Evolutionary conservation across 768 basidiomycete genomes (phyloP).

Genomic region (Ramaria sp.): DNA sequence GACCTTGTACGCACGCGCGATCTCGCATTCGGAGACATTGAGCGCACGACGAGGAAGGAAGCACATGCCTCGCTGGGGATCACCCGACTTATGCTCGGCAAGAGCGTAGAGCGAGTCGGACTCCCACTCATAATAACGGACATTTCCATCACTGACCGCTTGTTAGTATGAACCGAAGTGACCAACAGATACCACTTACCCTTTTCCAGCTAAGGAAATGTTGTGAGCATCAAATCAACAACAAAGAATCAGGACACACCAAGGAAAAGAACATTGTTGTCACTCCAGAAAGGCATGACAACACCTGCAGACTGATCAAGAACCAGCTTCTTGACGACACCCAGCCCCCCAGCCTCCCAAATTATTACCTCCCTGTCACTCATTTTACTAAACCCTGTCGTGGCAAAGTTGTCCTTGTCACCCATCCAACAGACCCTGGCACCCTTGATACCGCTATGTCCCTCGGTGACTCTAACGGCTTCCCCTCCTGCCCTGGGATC

Average conservation of each 20-base stretch:
- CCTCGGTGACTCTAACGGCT: slow-evolving; percentile 74
- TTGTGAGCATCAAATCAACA: not conserved
- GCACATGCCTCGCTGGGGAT: slow-evolving; percentile 95
- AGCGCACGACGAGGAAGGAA: slow-evolving; percentile 91
- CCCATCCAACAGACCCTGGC: slow-evolving; percentile 88
- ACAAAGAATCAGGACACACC: slow-evolving; percentile 27
- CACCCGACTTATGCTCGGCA: slow-evolving; percentile 77
- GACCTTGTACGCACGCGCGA: slow-evolving; percentile 90
- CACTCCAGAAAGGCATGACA: slow-evolving; percentile 95
- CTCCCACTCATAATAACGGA: slow-evolving; percentile 96
- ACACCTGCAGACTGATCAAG: slow-evolving; percentile 91
- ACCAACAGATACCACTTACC: slow-evolving; percentile 31
- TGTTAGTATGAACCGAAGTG: not conserved
- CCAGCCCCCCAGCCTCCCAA: slow-evolving; percentile 79
- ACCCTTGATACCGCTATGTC: slow-evolving; percentile 90
- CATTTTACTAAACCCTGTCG: slow-evolving; percentile 96
- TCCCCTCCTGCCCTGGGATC: slow-evolving; percentile 78
- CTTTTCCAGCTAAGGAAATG: slow-evolving; percentile 63
- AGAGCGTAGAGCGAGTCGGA: slow-evolving; percentile 67
- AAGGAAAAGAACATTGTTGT: slow-evolving; percentile 85
- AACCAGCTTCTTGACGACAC: slow-evolving; percentile 62
- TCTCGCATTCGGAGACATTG: slow-evolving; percentile 86
- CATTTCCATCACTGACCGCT: slow-evolving; percentile 77
- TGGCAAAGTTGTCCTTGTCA: slow-evolving; percentile 76
- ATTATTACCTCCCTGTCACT: slow-evolving; percentile 83